These are phyloP conservation scores for Blastobotrys ciferrii DNA, from an alignment of 1,139 yeast species.

Conservation along the genomic window DNA sequence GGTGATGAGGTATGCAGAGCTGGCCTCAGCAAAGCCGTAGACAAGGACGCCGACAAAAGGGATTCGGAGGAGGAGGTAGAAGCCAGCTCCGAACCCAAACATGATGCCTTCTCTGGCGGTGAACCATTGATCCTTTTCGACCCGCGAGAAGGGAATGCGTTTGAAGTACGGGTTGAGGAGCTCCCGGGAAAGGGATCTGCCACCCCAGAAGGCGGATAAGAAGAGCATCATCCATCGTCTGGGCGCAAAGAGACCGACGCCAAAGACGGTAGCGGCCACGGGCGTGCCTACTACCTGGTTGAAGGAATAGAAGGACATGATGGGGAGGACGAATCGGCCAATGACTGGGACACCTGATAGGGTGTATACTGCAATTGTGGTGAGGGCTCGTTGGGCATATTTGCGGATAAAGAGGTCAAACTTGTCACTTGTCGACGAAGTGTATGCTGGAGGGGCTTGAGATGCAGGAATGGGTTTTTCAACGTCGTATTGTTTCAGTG, in stretches of 20 bases:
- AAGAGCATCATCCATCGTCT: conserved; percentile 39
- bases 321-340: conserved; percentile 45
- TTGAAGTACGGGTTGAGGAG: conserved; percentile 53
- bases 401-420: conserved; percentile 21
- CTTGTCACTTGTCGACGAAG: conserved; percentile 8
- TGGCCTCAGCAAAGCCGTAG: conserved; percentile 57
- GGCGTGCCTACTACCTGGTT: conserved; percentile 49
- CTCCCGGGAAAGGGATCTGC: conserved; percentile 46
- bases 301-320: conserved; percentile 46
- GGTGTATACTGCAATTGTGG: conserved; percentile 31
- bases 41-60: conserved; percentile 50
- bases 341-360: conserved; percentile 40
- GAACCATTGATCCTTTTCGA: conserved; percentile 53
- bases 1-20: conserved; percentile 54
- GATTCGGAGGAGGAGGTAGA: conserved; percentile 44
- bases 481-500: conserved; percentile 22
- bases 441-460: background rate
- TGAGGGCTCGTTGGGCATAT: conserved; percentile 30
- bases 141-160: conserved; percentile 45
- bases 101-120: conserved; percentile 56
- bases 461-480: conserved; percentile 8
- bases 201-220: conserved; percentile 48
- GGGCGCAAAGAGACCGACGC: conserved; percentile 40
- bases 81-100: conserved; percentile 57
- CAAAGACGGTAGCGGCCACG: conserved; percentile 43